A percentile compares a stretch with the other conserved stretches of the same genome.
phyloP scores from a whole-genome alignment of 2,329 filamentous ascomycete species.

The Elsinoe batatas region DNA sequence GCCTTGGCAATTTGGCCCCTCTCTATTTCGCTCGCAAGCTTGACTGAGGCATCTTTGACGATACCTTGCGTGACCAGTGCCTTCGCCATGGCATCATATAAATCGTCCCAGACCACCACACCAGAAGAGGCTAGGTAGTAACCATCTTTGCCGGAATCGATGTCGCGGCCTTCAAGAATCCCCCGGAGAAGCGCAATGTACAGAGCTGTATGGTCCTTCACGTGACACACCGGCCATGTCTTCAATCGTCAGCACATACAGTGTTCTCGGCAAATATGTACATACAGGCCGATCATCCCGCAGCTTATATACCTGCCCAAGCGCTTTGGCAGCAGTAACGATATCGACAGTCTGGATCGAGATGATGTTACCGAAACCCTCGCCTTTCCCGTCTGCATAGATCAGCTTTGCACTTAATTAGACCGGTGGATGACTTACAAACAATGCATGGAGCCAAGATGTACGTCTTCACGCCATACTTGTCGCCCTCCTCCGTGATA shows the following conservation, averaged over 20 bases:
- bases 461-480: conserved; percentile 38
- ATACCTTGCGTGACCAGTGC: conserved; percentile 32
- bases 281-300: conserved; percentile 31
- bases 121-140: conserved; percentile 45
- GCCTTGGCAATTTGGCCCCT: conserved; percentile 35
- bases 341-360: conserved; percentile 44
- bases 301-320: conserved; percentile 34
- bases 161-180: conserved; percentile 34
- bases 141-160: conserved; percentile 35
- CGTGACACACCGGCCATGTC: conserved; percentile 46
- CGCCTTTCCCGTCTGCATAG: conserved; percentile 33
- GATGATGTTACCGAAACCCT: conserved; percentile 42
- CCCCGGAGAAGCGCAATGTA: conserved; percentile 38
- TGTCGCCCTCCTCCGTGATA: conserved; percentile 36
- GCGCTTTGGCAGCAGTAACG: conserved; percentile 36
- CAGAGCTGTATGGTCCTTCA: conserved; percentile 38
- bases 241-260: conserved; percentile 17
- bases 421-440: too few species aligned
- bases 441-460: conserved; percentile 48
- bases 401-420: too few species aligned
- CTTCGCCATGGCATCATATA: conserved; percentile 39
- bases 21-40: conserved; percentile 27
- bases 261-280: neutral
- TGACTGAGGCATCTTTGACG: conserved; percentile 31
- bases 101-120: conserved; percentile 40